Base-by-base conservation (phyloP, 495 filamentous ascomycete genomes). In the Penicillium desertorum region DNA sequence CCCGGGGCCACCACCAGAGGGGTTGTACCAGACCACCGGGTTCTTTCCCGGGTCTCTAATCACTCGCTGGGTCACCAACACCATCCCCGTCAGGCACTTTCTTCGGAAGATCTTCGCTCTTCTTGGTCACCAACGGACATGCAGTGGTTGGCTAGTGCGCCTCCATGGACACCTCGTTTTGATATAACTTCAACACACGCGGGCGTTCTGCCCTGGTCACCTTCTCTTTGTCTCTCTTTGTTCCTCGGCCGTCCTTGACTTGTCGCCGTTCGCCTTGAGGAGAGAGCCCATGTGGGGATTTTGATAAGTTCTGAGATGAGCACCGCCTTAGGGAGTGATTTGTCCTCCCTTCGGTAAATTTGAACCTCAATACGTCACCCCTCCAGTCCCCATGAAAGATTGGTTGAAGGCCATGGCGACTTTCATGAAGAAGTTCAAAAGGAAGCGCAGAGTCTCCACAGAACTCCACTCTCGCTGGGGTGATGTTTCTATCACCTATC, bases 381-480 rank as follows among this genome's bases (percentile, higher is more conserved):
- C 29, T 30, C 57, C 51, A 37, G 34, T 52, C 45, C 64, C 45
- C 32, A 74, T 76, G 71, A 64, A 57, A 27, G 63, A 63, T 27
- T 58, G 60, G 20, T 53, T 60, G 36, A 59, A 65, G 20, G 66
- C 62, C 51, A 77, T 77, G 74, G 66, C 68, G 51, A 62, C 57
- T 45, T 55, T 77, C 41, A 63, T 77, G 36, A 68, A 67, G 47
- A 74, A 65, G 59, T 60, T 77, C 56, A 68, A 74, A 47, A 62
- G 65, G 56, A 77, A 73, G 59, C 74, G 68, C 46, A 69, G 68
- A 59, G 56, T 76, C 5, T 76, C 75, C 7, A 75, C 75, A 1
- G 71, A 76, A 37, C 58, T 77, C 41, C 66, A 79, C 55, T 59
- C 70, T 17, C 73, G 75, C 58, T 79, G 74, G 71, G 76, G 76